Base-by-base conservation (phyloP, 495 filamentous ascomycete genomes). In the Penicillium dipodomyicola region DNA sequence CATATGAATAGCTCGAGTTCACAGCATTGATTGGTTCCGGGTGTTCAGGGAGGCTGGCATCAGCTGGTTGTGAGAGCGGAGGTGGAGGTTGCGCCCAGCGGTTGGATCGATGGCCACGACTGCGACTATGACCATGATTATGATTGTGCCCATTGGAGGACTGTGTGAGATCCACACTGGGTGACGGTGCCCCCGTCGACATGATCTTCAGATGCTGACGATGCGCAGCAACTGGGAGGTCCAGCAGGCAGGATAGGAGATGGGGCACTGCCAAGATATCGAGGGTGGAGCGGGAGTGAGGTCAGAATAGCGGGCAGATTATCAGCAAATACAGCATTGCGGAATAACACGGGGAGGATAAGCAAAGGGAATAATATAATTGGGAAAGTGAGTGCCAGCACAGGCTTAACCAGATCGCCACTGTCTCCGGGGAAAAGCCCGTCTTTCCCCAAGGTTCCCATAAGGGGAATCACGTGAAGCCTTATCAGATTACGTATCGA, bases 31-130 rank as follows among this genome's bases (percentile, higher is more conserved):
- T 63, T 48, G 54, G 49, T 29, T 58, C 58, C 32, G 58, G 59
- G 25, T 54, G 56, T 57, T 65, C 55, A 5, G 56, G 47, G 40
- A 62, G 30, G 27, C 52, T 47, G 20, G 55, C 54, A 50, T 68
- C 63, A 32, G 56, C 49, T 22, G 63, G 62, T 17, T 63, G 64
- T 27, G 70, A 62, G 58, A 67, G 57, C 41, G 69, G 62, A 52
- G 69, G 64, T 42, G 73, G 70, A 30, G 65, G 62, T 49, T 72
- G 73, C 40, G 67, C 63, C 58, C 62, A 72, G 55, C 70, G 73
- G 44, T 54, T 61, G 35, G 72, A 74, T 46, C 76, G 72, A 55
- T 77, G 76, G n/a, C 75, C 75, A 33, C 69, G 74, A 35, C 69
- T 56, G 23, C 70, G 70, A 61, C 66, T 68, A 42, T 77, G 72